Base-by-base conservation (phyloP, 1,284 basidiomycete genomes). In the Sporisorium sorghi region DNA sequence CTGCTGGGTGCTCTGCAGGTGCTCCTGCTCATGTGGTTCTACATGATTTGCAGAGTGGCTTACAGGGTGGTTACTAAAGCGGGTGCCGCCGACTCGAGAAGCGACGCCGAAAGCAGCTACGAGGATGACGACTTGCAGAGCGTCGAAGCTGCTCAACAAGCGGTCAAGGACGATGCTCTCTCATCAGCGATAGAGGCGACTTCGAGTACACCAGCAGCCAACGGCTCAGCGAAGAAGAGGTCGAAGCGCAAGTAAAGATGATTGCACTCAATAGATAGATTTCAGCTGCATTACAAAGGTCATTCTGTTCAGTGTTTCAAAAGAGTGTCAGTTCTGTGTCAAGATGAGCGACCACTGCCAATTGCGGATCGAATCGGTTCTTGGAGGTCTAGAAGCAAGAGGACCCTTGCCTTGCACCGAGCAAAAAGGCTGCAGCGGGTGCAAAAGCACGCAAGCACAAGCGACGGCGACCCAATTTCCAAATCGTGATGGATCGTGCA, bases 1-100 rank as follows among this genome's bases (percentile, higher is more conserved):
- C 54, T 83, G 23, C 76, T 84, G 1, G 51, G 50, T 8, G 61
- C 63, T 6, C 56, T 84, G 39, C 85, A 93, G 89, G 80, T 90
- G 32, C 84, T 97, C 35, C 90, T 94, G 83, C 86, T 90, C 17
- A 85, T 92, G 44, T 97, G 94, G 95, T 93, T 93, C 85, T 87
- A 87, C 77, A 91, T 92, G 90, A 93, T 95, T 67, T 89, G 90
- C 76, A 88, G 90, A 28, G 89, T 97, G 15, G 92, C 93, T 11
- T 93, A 89, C 82, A 87, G 90, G 26, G 94, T 96, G 1, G 81
- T 96, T 26, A 88, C 87, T 12, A 93, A 92, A 0, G 85, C 89
- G 43, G 91, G 90, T 2, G 95, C 94, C 1, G 90, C 93, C 48
- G 96, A 98, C 80, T 76, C 77, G 24, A 74, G 82, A 32, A 77